A percentile compares a stretch with the other conserved stretches of the same genome.
Conservation (phyloP, 169 alveolate genomes). For the Eimeria mitis region DNA sequence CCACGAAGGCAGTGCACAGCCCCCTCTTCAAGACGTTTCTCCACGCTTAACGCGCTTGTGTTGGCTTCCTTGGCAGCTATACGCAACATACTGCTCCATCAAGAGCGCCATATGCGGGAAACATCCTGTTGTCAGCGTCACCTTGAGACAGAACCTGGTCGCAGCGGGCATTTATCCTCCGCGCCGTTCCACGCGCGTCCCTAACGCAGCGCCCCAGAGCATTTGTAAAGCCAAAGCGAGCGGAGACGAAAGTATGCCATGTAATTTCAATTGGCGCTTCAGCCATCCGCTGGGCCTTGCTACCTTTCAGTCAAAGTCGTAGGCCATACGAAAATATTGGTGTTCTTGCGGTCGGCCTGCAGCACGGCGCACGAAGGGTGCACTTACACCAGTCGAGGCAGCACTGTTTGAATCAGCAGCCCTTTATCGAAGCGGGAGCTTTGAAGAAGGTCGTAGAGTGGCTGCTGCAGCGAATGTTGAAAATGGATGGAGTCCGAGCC, state of each 20-base stretch:
- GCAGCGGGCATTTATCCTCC: neutral
- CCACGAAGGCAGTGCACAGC: neutral
- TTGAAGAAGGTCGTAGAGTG: slow-evolving; percentile 48
- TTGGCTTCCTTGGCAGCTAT: slow-evolving; percentile 19
- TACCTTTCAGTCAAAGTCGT: neutral
- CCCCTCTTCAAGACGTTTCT: neutral
- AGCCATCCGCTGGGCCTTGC: neutral
- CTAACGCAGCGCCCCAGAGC: neutral
- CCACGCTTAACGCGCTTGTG: neutral
- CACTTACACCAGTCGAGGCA: neutral
- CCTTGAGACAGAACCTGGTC: neutral
- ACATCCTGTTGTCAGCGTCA: neutral
- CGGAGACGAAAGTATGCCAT: neutral
- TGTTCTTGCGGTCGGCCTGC: neutral
- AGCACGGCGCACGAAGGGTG: neutral
- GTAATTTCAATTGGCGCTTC: neutral
- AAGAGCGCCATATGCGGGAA: neutral
- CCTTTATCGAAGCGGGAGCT: slow-evolving; percentile 36
- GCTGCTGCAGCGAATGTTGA: slow-evolving; percentile 32
- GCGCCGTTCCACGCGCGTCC: neutral
- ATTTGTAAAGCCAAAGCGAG: neutral
- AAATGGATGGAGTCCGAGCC: slow-evolving; percentile 36
- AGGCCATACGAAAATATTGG: neutral
- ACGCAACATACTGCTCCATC: slow-evolving; percentile 23
- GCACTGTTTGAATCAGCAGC: slow-evolving; percentile 57